phyloP scores from a whole-genome alignment of 371 early-diverging fungal species.

The Haplosporangium sp. region DNA sequence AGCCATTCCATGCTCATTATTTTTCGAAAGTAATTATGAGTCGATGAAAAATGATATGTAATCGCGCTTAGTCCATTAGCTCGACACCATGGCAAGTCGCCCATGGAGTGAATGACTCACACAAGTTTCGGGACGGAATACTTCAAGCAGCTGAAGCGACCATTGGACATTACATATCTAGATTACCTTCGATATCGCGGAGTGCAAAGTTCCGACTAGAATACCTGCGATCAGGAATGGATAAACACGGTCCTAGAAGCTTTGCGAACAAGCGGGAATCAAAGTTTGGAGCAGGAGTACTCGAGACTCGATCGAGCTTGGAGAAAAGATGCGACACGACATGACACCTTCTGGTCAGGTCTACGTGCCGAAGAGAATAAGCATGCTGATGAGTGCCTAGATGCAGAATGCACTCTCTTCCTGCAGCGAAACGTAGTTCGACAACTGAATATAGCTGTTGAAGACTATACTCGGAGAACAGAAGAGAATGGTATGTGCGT shows the following conservation, averaged over 20 bases:
- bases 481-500: neutral
- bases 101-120: too few relatives aligned
- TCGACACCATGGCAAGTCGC: too few relatives aligned
- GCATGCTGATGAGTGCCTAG: neutral
- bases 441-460: conserved; percentile 3
- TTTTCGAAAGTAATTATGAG: too few relatives aligned
- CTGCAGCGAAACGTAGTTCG: neutral
- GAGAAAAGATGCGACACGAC: conserved; percentile 4
- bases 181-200: conserved; percentile 5
- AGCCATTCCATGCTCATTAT: too few relatives aligned
- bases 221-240: neutral
- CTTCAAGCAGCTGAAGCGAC: conserved; percentile 3
- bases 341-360: conserved; percentile 3
- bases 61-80: too few relatives aligned
- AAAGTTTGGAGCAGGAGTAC: conserved; percentile 2
- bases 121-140: neutral
- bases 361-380: conserved; percentile 3
- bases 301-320: conserved; percentile 1
- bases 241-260: conserved; percentile 1
- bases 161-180: conserved; percentile 4
- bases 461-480: conserved; percentile 2
- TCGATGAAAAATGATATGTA: too few relatives aligned
- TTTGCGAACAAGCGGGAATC: neutral
- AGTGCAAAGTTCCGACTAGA: neutral
- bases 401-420: neutral